Conservation (phyloP, 805 yeast species). For the Schizosaccharomyces lindneri region DNA sequence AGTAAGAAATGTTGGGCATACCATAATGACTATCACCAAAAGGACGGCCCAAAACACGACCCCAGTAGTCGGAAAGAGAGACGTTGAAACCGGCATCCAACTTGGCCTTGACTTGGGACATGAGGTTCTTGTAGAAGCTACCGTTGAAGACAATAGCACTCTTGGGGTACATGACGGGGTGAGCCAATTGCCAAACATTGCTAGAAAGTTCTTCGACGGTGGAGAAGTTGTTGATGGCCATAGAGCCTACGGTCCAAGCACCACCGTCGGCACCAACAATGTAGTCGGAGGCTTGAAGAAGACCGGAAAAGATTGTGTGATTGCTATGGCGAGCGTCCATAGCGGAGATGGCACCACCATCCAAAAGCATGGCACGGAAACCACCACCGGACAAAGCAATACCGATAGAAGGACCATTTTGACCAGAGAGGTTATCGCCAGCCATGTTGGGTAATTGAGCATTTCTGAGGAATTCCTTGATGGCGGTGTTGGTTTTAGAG, state of each 20-base stretch:
- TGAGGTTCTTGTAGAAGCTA: slow-evolving; percentile 15
- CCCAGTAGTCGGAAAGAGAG: slow-evolving; percentile 57
- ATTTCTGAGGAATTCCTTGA: neutral
- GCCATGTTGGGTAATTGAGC: neutral
- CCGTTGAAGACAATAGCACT: neutral
- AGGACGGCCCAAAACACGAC: slow-evolving; percentile 46
- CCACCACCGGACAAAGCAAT: slow-evolving; percentile 71
- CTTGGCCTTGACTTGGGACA: slow-evolving; percentile 25
- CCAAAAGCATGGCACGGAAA: slow-evolving; percentile 36
- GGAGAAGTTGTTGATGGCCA: slow-evolving; percentile 18
- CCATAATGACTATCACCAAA: slow-evolving; percentile 37
- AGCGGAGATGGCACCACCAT: slow-evolving; percentile 31
- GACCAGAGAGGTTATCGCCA: neutral
- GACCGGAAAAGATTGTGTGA: slow-evolving; percentile 21
- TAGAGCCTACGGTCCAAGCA: slow-evolving; percentile 37
- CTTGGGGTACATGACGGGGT: neutral
- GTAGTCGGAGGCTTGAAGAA: slow-evolving; percentile 30
- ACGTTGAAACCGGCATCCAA: slow-evolving; percentile 39
- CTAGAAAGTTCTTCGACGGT: slow-evolving; percentile 12
- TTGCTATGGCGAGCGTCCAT: slow-evolving; percentile 17
- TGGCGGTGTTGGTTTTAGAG: neutral
- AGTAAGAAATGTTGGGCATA: slow-evolving; percentile 37
- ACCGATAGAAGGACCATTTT: slow-evolving; percentile 9
- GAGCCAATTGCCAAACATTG: slow-evolving; percentile 12
- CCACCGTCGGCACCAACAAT: slow-evolving; percentile 51